Base-by-base conservation (phyloP, 177 flowering plant genomes). In the Tripterygium wilfordii region DNA sequence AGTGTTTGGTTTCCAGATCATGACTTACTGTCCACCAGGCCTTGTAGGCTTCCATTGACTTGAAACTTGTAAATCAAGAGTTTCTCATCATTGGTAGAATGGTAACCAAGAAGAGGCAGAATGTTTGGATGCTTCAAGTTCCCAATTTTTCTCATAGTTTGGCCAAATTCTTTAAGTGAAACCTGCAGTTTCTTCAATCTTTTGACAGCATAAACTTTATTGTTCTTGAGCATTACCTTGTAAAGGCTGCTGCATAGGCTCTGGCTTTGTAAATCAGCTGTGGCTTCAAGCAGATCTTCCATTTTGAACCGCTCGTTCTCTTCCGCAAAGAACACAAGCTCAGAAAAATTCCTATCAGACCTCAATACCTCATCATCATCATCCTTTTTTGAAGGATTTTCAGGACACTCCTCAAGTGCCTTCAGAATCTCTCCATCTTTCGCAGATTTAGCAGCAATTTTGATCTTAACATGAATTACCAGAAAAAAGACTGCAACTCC, bases 31-130 rank as follows among this genome's bases (percentile, higher is more conserved):
- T 82, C 74, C 15, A 79, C 56, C 44, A 79, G 63, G 40, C 46
- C 41, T 27, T 68, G 57, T 21, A 82, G 64, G 65, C 85, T 82
- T 10, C 80, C 78, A 49, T 65, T 71, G 35, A 40, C 68, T 43
- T 82, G 85, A 47, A 62, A 81, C 50, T 62, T 65, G 70, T 78
- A 81, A 28, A 81, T 59, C 28, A 81, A 60, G 42, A 78, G 69
- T 36, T 67, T 81, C 35, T 78, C 78, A 17, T 71, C 75, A 28
- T 48, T 22, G 4, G 70, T 60, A n/a, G 72, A 71, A 63, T 60
- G 57, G 58, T 60, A 78, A 7, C 60, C 80, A 14, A 68, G 60
- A 3, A 81, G 71, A 1, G 80, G 73, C 8, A 71, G 63, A 36
- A 81, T 61, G 43, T 81, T 81, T 27, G 68, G 73, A 60, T 81